Evolutionary conservation across 306 rosid species (phyloP), one percentile per base, ranked within the genome.

Genomic region (Senna siamea): DNA sequence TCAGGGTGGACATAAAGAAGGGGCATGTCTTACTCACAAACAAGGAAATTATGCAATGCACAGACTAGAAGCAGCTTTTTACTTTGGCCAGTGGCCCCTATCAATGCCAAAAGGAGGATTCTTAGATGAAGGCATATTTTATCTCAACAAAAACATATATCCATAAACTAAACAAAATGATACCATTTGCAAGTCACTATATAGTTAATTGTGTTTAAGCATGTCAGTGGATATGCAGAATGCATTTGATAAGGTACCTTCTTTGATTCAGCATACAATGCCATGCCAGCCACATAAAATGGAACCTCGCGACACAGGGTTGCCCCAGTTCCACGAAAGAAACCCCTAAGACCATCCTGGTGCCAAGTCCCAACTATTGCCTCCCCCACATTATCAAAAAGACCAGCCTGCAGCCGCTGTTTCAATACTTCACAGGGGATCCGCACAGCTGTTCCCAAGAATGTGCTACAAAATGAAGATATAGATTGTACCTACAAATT

Each of bases 301-400:
- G 99, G 99, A 83, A 95, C 98, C 85, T 95, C 99, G 15, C 99
- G 88, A 74, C 98, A 95, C 77, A 95, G 97, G 81, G 99, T 95
- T 35, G 98, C 97, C 62, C 98, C 98, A 15, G 99, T 95, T 79
- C 99, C 99, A 79, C 99, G 99, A 71, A 95, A 95, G 83, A 95
- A 95, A 10, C 99, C 99, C 84, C 78, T 85, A 46, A 89, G 89
- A 75, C 99, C 99, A 89, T 95, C 99, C 79, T 89, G 96, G 48
- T 83, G 82, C 98, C 93, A 90, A 65, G 99, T 95, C 37, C 88
- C 99, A 43, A 92, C 79, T 63, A 92, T 76, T 51, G 97, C 98
- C 83, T 90, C 89, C 22, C 96, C 98, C 12, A 83, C 99, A 70
- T 85, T 95, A 80, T 92, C 84, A 82, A 87, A 95, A 77, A 92